phyloP scores from a whole-genome alignment of 495 filamentous ascomycete species.

The Bombardia bombarda region DNA sequence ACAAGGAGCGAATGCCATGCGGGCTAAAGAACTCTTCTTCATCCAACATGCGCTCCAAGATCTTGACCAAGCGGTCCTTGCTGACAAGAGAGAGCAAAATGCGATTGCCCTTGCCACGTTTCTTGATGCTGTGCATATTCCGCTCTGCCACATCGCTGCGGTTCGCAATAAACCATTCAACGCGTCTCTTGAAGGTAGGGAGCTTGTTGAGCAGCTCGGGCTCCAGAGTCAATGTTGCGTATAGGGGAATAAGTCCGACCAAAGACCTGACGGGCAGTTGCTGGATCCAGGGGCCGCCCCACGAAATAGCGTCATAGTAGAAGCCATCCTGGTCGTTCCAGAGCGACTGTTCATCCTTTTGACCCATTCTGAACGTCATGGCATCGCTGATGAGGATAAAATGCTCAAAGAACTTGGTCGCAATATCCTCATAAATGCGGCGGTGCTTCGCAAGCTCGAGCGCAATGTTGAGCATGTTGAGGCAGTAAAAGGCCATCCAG shows the following conservation, averaged over 20 bases:
- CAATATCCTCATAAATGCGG: slow-evolving; percentile 96
- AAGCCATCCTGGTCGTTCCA: slow-evolving; percentile 96
- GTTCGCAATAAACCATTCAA: slow-evolving; percentile 91
- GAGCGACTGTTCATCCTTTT: slow-evolving; percentile 68
- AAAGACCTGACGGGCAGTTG: slow-evolving; percentile 87
- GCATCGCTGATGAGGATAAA: slow-evolving; percentile 97
- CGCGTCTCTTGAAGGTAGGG: slow-evolving; percentile 83
- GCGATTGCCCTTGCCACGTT: slow-evolving; percentile 79
- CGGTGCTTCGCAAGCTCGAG: slow-evolving; percentile 91
- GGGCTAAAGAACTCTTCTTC: slow-evolving; percentile 87
- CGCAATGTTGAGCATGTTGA: slow-evolving; percentile 94
- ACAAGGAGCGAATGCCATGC: slow-evolving; percentile 87
- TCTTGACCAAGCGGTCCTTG: slow-evolving; percentile 77
- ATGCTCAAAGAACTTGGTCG: slow-evolving; percentile 97
- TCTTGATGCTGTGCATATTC: slow-evolving; percentile 85
- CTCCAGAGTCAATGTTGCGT: slow-evolving; percentile 84
- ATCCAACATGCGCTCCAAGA: slow-evolving; percentile 84
- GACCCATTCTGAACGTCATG: slow-evolving; percentile 81
- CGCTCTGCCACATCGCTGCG: slow-evolving; percentile 75
- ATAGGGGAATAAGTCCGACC: slow-evolving; percentile 88
- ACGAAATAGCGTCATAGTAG: slow-evolving; percentile 97
- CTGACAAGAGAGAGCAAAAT: slow-evolving; percentile 81
- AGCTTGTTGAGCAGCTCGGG: slow-evolving; percentile 88
- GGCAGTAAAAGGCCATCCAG: slow-evolving; percentile 97
- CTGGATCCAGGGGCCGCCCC: slow-evolving; percentile 85